Percentiles rank a stretch among this genome's conserved stretches.
phyloP scores from a whole-genome alignment of 2,329 filamentous ascomycete genomes.

The Aureobasidium sp. region DNA sequence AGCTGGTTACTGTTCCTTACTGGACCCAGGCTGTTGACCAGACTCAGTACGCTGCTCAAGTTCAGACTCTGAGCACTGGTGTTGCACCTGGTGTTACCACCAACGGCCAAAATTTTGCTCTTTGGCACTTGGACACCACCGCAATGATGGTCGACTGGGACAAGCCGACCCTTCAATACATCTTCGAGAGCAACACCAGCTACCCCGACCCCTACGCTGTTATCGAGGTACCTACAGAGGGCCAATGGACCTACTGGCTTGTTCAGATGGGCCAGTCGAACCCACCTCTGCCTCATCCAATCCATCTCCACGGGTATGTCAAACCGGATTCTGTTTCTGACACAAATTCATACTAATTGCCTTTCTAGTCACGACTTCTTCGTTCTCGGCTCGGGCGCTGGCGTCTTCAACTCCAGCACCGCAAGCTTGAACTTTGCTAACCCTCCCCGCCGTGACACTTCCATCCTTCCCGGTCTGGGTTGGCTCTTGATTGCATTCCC shows the following conservation, averaged over 20 bases:
- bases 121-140: slow-evolving; percentile 29
- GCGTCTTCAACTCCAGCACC: slow-evolving; percentile 25
- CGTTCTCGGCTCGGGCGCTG: slow-evolving; percentile 26
- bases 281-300: slow-evolving; percentile 8
- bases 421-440: slow-evolving; percentile 33
- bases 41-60: slow-evolving; percentile 27
- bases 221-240: slow-evolving; percentile 33
- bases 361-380: slow-evolving; percentile 32
- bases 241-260: slow-evolving; percentile 42
- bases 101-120: slow-evolving; percentile 33
- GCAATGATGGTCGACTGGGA: slow-evolving; percentile 39
- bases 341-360: neutral
- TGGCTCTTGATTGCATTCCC: slow-evolving; percentile 45
- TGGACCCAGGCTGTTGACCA: slow-evolving; percentile 32
- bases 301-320: slow-evolving; percentile 3
- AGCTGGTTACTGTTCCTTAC: slow-evolving; percentile 27
- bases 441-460: slow-evolving; percentile 44
- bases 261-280: slow-evolving; percentile 32
- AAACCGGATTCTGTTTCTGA: neutral
- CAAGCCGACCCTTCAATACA: slow-evolving; percentile 39
- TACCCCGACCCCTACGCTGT: slow-evolving; percentile 36
- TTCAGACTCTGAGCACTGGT: slow-evolving; percentile 25
- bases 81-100: slow-evolving; percentile 25
- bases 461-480: slow-evolving; percentile 39
- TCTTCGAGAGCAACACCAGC: slow-evolving; percentile 35